phyloP scores from a whole-genome alignment of 2,329 filamentous ascomycete genomes.

The Neofusicoccum umdonicola region DNA sequence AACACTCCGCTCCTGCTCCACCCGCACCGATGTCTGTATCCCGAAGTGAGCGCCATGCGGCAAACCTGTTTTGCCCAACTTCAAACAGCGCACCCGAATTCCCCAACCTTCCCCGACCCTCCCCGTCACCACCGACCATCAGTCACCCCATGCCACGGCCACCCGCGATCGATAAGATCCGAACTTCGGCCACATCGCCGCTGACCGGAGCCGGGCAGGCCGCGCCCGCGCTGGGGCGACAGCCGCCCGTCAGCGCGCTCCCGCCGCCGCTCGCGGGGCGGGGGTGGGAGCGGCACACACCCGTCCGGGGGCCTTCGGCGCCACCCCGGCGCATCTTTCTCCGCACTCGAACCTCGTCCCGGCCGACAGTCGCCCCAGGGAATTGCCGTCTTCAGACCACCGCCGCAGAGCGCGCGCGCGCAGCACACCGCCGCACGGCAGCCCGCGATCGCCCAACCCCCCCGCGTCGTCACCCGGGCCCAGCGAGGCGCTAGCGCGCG shows the following conservation, averaged over 20 bases:
- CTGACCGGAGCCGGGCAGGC: not conserved
- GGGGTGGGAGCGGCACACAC: no score
- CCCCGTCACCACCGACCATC: no score
- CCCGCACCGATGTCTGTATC: not conserved
- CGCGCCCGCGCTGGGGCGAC: not conserved
- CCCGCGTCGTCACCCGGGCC: not conserved
- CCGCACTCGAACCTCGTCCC: not conserved
- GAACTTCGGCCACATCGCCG: not conserved
- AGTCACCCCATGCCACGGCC: not conserved
- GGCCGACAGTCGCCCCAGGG: conserved; percentile 1
- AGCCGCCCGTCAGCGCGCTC: not conserved
- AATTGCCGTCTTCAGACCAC: not conserved
- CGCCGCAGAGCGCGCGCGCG: no score
- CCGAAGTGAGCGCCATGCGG: not conserved
- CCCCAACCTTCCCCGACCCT: not conserved
- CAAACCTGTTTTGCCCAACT: not conserved
- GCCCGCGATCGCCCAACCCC: no score
- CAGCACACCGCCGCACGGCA: no score
- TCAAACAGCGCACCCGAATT: not conserved
- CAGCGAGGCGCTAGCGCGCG: not conserved
- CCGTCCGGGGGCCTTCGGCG: not conserved
- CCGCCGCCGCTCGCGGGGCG: not conserved
- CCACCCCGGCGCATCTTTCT: not conserved
- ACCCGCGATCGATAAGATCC: not conserved
- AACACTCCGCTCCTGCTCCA: not conserved